phyloP scores from a whole-genome alignment of 2,329 filamentous ascomycete species.

The Penicillium sp. region DNA sequence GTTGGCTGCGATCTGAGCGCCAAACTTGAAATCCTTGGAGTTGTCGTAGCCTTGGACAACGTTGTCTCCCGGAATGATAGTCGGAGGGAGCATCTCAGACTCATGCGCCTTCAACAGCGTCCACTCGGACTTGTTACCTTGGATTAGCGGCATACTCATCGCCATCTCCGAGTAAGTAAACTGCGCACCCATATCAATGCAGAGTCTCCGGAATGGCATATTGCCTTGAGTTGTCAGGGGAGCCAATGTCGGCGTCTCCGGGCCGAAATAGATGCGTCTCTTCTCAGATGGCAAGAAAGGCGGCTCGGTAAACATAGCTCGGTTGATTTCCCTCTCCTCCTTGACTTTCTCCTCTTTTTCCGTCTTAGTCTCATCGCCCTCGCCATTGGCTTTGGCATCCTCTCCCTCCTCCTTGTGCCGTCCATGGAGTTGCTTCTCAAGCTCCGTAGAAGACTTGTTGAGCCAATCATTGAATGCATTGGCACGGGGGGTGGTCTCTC shows the following conservation, averaged over 20 bases:
- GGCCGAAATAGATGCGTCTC: constrained; percentile 85
- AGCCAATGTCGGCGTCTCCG: constrained; percentile 88
- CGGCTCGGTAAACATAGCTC: constrained; percentile 77
- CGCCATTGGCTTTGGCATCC: constrained; percentile 25
- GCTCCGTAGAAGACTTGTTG: constrained; percentile 55
- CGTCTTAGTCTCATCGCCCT: constrained; percentile 15
- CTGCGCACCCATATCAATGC: constrained; percentile 81
- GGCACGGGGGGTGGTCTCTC: constrained; percentile 64
- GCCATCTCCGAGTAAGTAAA: constrained; percentile 99
- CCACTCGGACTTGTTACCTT: constrained; percentile 90
- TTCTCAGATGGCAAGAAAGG: constrained; percentile 91
- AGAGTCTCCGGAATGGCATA: constrained; percentile 85
- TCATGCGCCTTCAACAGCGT: constrained; percentile 89
- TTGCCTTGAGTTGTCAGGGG: constrained; percentile 96
- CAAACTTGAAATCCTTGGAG: constrained; percentile 77
- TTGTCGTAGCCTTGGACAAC: constrained; percentile 77
- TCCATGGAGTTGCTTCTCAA: constrained; percentile 50
- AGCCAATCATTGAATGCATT: constrained; percentile 76
- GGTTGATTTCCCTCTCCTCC: constrained; percentile 59
- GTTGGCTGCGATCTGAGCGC: constrained; percentile 86
- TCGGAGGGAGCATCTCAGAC: constrained; percentile 70
- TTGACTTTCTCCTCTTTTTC: constrained; percentile 23
- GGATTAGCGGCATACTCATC: constrained; percentile 80
- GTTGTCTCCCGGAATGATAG: constrained; percentile 51
- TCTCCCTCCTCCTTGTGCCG: constrained; percentile 36